Base-by-base conservation (phyloP, 140 eudicot genomes). In the Senecio squalidus region DNA sequence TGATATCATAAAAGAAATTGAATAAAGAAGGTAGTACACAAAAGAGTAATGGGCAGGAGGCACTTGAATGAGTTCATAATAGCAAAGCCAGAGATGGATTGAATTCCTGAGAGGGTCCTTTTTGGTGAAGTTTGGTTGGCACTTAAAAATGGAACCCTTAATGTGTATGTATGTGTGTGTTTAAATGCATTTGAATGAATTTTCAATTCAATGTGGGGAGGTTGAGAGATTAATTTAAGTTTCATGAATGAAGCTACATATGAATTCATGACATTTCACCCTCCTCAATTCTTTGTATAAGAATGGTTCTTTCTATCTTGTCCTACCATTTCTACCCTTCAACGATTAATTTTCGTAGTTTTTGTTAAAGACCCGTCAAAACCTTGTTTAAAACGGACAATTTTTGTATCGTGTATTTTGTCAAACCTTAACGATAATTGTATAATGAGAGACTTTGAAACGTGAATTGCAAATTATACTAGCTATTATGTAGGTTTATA, bases 221-320 rank as follows among this genome's bases (percentile, higher is more conserved):
- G 70, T 70, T 70, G 76, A 70, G 64, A 31, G 70, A 62, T 62
- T 62, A 62, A 71, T 71, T 52, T 53, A 62, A 31, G 76, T 62
- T 71, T 62, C 76, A 71, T 71, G 76, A 71, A 71, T 71, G 65
- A 71, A 62, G 76, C 21, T 65, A 53, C 43, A 62, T 62, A 71
- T 62, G 76, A 62, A 62, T 71, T 70, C 64, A 70, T 51, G 70
- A 24, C 76, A 70, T 52, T 53, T 61, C 58, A 70, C 64, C 76
- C 55, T 62, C 70, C 69, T 33, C 47, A 61, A 53, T 52, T 62
- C 63, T 59, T 69, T 69, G 68, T 68, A 60, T 59, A 24, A 69
- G 68, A 59, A 59, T 49, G 66, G 36, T 7, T 27, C 11, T 64
- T 31, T 64, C 47, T 34, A 23, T 20, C 11, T 48, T 36, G 62